phyloP scores from a whole-genome alignment of 2,329 filamentous ascomycete genomes.

The Plenodomus lindquistii region DNA sequence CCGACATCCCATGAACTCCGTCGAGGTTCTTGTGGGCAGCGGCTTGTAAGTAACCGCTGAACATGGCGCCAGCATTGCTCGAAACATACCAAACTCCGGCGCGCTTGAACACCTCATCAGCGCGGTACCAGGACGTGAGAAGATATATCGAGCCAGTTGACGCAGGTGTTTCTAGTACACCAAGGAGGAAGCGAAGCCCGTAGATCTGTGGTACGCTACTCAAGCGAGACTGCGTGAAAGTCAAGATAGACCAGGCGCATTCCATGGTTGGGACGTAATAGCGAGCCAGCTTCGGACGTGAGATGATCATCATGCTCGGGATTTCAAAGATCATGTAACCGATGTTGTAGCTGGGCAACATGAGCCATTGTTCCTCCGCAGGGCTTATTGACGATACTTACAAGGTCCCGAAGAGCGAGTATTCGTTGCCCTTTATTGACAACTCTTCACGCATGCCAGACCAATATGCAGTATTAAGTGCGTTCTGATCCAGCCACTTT shows the following conservation, averaged over 20 bases:
- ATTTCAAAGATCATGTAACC: constrained; percentile 41
- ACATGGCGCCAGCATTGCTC: constrained; percentile 55
- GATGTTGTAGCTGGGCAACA: constrained; percentile 22
- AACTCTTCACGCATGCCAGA: constrained; percentile 28
- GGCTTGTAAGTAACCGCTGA: constrained; percentile 59
- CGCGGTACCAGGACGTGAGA: constrained; percentile 44
- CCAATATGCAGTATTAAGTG: constrained; percentile 21
- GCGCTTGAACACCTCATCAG: constrained; percentile 53
- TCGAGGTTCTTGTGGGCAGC: constrained; percentile 55
- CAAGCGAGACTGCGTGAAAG: constrained; percentile 37
- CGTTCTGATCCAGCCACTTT: constrained; percentile 28
- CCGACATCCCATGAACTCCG: constrained; percentile 42
- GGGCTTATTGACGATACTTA: neutral
- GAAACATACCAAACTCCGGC: constrained; percentile 57
- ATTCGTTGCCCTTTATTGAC: constrained; percentile 57
- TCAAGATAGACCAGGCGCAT: constrained; percentile 40
- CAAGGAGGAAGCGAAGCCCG: constrained; percentile 39
- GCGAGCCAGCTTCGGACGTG: constrained; percentile 35
- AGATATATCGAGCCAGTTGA: constrained; percentile 33
- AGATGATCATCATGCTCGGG: constrained; percentile 39
- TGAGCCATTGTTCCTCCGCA: neutral
- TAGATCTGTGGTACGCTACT: constrained; percentile 39
- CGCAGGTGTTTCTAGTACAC: constrained; percentile 31
- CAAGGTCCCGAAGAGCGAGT: constrained; percentile 51
- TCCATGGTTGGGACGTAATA: constrained; percentile 41